Evolutionary conservation across 768 basidiomycete genomes (phyloP).

Genomic region (Tylopilus cervinicoccineus): DNA sequence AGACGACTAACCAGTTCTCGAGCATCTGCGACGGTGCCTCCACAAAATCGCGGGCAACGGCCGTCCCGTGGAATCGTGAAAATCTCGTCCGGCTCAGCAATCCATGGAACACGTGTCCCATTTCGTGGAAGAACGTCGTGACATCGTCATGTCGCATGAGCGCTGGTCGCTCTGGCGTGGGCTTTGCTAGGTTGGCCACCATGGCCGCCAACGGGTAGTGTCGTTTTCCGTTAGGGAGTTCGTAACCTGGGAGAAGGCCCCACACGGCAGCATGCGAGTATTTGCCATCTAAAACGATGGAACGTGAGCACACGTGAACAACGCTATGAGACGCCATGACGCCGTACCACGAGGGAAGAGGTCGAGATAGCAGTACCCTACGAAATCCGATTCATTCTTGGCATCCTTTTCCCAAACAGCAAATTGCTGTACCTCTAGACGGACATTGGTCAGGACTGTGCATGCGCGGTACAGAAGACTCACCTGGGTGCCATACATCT

Average conservation of each 20-base stretch:
- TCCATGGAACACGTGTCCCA: constrained; percentile 74
- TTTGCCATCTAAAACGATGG: constrained; percentile 51
- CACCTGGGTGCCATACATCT: constrained; percentile 80
- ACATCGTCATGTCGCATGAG: constrained; percentile 86
- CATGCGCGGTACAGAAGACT: constrained; percentile 9
- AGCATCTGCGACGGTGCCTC: constrained; percentile 92
- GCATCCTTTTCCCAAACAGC: constrained; percentile 81
- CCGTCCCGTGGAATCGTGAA: constrained; percentile 78
- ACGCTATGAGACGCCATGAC: not conserved
- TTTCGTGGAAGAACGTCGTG: constrained; percentile 90
- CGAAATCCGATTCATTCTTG: constrained; percentile 63
- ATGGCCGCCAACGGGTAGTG: constrained; percentile 76
- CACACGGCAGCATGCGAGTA: constrained; percentile 89
- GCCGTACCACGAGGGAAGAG: constrained; percentile 74
- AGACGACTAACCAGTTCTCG: constrained; percentile 67
- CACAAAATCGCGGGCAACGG: constrained; percentile 77
- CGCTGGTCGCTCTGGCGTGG: constrained; percentile 75
- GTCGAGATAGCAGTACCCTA: constrained; percentile 87
- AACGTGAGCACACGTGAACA: not conserved
- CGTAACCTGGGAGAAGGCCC: constrained; percentile 67
- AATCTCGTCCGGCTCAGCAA: constrained; percentile 68
- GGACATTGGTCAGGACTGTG: not conserved
- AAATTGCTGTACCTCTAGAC: constrained; percentile 74
- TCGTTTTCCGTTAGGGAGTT: constrained; percentile 50
- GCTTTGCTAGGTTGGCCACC: constrained; percentile 90